These are phyloP conservation scores for Tuber microsphaerosporum DNA, from an alignment of 495 filamentous ascomycete genomes.

Conservation along the genomic window DNA sequence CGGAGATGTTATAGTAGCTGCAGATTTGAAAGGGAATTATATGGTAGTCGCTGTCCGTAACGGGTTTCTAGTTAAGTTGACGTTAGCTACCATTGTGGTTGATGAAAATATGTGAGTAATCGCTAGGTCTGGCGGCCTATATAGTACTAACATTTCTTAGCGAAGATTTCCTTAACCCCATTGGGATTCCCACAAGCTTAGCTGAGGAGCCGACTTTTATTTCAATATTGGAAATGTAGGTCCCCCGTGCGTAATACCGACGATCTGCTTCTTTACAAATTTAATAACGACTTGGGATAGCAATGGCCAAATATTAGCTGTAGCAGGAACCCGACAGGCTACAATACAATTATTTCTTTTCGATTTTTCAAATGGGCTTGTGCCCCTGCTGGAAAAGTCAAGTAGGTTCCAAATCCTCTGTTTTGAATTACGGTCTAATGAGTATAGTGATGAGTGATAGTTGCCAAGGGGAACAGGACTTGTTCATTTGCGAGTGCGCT, in stretches of 20 bases:
- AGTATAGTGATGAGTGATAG: slow-evolving; percentile 26
- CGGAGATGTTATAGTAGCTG: slow-evolving; percentile 38
- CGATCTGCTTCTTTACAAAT: not conserved
- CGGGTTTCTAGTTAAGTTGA: slow-evolving; percentile 30
- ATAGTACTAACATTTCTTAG: slow-evolving; percentile 16
- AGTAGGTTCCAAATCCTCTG: slow-evolving; percentile 21
- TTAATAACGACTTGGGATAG: slow-evolving; percentile 17
- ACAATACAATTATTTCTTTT: slow-evolving; percentile 37
- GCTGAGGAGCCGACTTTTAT: slow-evolving; percentile 39
- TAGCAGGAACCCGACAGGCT: slow-evolving; percentile 37
- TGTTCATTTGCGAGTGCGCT: slow-evolving; percentile 39
- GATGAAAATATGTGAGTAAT: slow-evolving; percentile 28
- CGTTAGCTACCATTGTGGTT: slow-evolving; percentile 30
- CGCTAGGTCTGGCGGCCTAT: not conserved
- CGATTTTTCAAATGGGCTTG: slow-evolving; percentile 33
- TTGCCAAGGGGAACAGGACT: slow-evolving; percentile 23
- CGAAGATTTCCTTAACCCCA: slow-evolving; percentile 33
- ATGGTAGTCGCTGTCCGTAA: slow-evolving; percentile 34
- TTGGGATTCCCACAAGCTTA: slow-evolving; percentile 29
- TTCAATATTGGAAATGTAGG: slow-evolving; percentile 36
- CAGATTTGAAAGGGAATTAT: slow-evolving; percentile 26
- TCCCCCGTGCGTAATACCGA: not conserved
- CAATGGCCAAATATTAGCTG: slow-evolving; percentile 25
- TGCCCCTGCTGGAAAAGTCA: slow-evolving; percentile 27
- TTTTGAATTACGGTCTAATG: slow-evolving; percentile 10